Conservation (phyloP, 257 asterid species). For the Henckelia pumila region DNA sequence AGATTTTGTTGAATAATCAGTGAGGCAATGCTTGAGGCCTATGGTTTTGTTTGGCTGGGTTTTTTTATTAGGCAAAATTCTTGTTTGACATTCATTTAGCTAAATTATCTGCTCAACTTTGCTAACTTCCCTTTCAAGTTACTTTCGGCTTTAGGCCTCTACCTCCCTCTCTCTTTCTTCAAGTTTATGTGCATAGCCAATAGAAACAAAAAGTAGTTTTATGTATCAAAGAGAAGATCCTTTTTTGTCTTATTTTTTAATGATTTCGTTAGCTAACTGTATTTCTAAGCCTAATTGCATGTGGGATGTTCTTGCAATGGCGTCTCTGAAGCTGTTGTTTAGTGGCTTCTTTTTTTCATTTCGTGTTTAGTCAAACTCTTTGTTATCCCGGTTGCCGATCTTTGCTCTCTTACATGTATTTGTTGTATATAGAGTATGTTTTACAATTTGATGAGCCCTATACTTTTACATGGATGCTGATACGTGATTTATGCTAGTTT, state of each 20-base stretch:
- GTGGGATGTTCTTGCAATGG: conserved; percentile 1
- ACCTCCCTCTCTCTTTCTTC: neutral
- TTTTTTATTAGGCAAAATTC: neutral
- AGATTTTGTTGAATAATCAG: conserved; percentile 14
- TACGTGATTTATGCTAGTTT: conserved; percentile 1
- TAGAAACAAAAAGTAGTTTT: neutral
- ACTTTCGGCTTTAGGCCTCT: neutral
- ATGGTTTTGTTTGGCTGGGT: neutral
- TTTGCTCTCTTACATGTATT: neutral
- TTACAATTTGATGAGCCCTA: conserved; percentile 6
- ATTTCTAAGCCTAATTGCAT: neutral
- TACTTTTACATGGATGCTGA: conserved; percentile 28
- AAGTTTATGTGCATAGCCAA: neutral
- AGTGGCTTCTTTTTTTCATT: neutral
- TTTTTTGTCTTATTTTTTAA: neutral
- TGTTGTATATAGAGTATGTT: neutral
- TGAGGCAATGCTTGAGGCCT: neutral
- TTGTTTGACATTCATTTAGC: conserved; percentile 9
- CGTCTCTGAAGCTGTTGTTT: conserved; percentile 4
- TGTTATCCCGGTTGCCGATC: neutral
- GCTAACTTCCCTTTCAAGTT: neutral
- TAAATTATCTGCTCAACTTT: conserved; percentile 4
- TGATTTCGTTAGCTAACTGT: conserved; percentile 6
- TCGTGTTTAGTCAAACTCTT: conserved; percentile 3
- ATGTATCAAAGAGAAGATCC: neutral